Percentiles rank a stretch among this genome's conserved stretches.
Conservation (phyloP, 2,329 filamentous ascomycete genomes). For the Fusarium tupiense region DNA sequence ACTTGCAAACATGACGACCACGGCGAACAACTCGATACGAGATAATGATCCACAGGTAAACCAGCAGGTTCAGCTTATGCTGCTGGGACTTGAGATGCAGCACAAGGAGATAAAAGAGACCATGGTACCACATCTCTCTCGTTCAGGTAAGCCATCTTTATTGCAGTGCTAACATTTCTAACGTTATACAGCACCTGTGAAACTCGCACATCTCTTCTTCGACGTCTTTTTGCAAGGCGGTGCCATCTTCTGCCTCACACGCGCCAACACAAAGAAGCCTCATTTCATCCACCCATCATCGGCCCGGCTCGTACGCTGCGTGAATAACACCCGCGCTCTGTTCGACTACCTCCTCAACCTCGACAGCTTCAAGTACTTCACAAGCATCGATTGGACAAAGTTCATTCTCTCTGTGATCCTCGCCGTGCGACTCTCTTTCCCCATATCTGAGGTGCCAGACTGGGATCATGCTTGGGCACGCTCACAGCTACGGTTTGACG, state of each 20-base stretch:
- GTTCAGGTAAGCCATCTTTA: conserved; percentile 19
- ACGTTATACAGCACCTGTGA: conserved; percentile 38
- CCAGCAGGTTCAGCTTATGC: conserved; percentile 56
- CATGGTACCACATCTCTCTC: conserved; percentile 49
- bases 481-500: conserved; percentile 51
- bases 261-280: background rate
- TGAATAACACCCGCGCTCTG: conserved; percentile 43
- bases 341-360: conserved; percentile 48
- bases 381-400: conserved; percentile 55
- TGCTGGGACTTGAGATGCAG: conserved; percentile 60
- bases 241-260: conserved; percentile 46
- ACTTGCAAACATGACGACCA: conserved; percentile 52
- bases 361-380: conserved; percentile 51
- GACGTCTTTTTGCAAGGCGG: conserved; percentile 54
- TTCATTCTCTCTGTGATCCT: conserved; percentile 55
- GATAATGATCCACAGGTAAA: conserved; percentile 44
- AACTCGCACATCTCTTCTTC: conserved; percentile 48
- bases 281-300: conserved; percentile 26
- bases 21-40: conserved; percentile 49
- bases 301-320: conserved; percentile 36
- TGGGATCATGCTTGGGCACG: conserved; percentile 53
- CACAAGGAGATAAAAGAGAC: conserved; percentile 51
- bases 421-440: conserved; percentile 59
- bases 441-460: conserved; percentile 49
- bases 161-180: conserved; percentile 26